phyloP scores from a whole-genome alignment of 2,329 filamentous ascomycete species.

The Pseudofabraea citricarpa region DNA sequence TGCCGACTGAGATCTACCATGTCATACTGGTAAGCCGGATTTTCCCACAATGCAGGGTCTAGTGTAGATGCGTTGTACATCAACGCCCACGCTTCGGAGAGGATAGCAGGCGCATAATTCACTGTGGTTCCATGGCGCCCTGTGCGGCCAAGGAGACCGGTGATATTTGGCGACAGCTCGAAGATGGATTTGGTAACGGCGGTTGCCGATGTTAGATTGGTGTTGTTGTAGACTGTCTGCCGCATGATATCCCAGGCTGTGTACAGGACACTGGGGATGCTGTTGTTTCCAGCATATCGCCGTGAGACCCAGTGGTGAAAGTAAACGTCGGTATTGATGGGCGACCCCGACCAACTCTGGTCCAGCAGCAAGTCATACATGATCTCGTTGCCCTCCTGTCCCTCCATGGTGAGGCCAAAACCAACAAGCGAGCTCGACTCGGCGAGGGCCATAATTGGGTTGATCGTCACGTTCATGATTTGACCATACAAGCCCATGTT shows the following conservation, averaged over 20 bases:
- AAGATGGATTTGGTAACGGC: slow-evolving; percentile 41
- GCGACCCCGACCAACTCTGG: slow-evolving; percentile 40
- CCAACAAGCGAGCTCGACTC: slow-evolving; percentile 39
- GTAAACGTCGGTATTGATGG: slow-evolving; percentile 39
- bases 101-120: slow-evolving; percentile 33
- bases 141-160: slow-evolving; percentile 33
- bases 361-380: slow-evolving; percentile 46
- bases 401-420: slow-evolving; percentile 44
- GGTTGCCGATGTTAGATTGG: slow-evolving; percentile 31
- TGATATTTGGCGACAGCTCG: slow-evolving; percentile 38
- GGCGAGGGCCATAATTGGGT: slow-evolving; percentile 38
- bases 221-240: slow-evolving; percentile 43
- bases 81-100: slow-evolving; percentile 35
- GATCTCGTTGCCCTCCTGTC: slow-evolving; percentile 48
- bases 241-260: slow-evolving; percentile 41
- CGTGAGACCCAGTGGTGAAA: slow-evolving; percentile 40
- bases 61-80: slow-evolving; percentile 31
- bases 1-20: slow-evolving; percentile 45
- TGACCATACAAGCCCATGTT: slow-evolving; percentile 47
- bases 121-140: slow-evolving; percentile 38
- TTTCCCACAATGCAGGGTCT: slow-evolving; percentile 32
- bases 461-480: slow-evolving; percentile 41
- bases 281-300: slow-evolving; percentile 32
- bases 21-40: slow-evolving; percentile 40
- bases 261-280: slow-evolving; percentile 31